Evolutionary conservation across 805 yeast genomes (phyloP).

Genomic region (Alloascoidea africana): DNA sequence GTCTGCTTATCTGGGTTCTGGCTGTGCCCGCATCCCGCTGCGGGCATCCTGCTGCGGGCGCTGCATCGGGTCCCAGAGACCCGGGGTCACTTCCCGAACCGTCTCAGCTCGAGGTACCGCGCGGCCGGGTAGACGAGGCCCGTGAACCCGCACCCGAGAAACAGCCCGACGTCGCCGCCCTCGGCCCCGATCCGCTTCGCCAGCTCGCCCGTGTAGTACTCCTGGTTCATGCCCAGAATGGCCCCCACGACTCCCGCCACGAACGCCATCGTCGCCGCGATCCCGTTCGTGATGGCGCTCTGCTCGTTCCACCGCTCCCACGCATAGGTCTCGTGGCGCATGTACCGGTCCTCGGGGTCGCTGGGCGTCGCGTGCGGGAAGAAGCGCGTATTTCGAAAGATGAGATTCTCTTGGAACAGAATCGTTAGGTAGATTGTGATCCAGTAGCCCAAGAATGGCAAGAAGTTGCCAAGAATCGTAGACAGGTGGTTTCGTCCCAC

Average conservation of each 20-base stretch:
- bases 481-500: conserved; percentile 66
- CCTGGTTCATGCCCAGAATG: conserved; percentile 78
- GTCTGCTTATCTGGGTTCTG: no score
- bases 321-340: conserved; percentile 36
- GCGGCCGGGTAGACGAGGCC: conserved; percentile 46
- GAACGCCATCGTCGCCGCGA: conserved; percentile 56
- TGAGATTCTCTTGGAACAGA: conserved; percentile 52
- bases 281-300: conserved; percentile 45
- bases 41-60: no score
- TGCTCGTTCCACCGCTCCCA: conserved; percentile 64
- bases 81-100: conserved; percentile 17
- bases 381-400: conserved; percentile 41
- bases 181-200: conserved; percentile 47
- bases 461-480: conserved; percentile 59
- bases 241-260: conserved; percentile 67
- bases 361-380: conserved; percentile 23
- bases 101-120: conserved; percentile 48
- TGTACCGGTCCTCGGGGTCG: conserved; percentile 17
- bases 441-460: conserved; percentile 92
- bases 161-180: conserved; percentile 77
- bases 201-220: conserved; percentile 66
- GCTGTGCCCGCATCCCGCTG: no score
- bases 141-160: conserved; percentile 60
- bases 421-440: conserved; percentile 65
- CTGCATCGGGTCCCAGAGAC: no score